Evolutionary conservation across 2,329 filamentous ascomycete genomes (phyloP).

Genomic region (Dothistroma pini): DNA sequence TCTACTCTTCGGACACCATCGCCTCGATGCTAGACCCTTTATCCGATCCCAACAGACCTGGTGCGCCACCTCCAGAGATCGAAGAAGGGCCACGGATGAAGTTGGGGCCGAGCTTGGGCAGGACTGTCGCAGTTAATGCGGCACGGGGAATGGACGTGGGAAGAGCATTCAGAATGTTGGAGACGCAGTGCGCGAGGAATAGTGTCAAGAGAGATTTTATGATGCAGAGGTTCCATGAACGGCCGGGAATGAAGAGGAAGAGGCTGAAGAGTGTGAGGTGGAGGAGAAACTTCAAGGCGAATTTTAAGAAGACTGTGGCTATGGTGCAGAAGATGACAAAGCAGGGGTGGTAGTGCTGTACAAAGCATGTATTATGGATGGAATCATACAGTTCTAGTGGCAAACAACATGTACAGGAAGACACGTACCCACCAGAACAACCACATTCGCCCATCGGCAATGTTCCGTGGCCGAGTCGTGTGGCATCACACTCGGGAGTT

Average conservation of each 20-base stretch:
- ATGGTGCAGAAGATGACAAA: constrained; percentile 67
- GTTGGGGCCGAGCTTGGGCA: constrained; percentile 40
- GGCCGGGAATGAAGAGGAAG: constrained; percentile 73
- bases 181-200: constrained; percentile 51
- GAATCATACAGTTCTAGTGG: too few species aligned
- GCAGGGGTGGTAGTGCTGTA: constrained; percentile 67
- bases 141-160: constrained; percentile 44
- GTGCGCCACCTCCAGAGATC: constrained; percentile 1
- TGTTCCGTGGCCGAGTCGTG: too few species aligned
- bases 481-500: too few species aligned
- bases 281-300: constrained; percentile 63
- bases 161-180: constrained; percentile 46
- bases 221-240: constrained; percentile 68
- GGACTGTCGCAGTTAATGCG: constrained; percentile 38
- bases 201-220: constrained; percentile 54
- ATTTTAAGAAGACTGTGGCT: constrained; percentile 61
- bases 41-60: not conserved
- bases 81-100: constrained; percentile 26
- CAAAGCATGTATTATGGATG: too few species aligned
- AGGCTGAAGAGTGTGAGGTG: constrained; percentile 66
- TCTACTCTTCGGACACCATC: not conserved
- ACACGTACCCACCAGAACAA: too few species aligned
- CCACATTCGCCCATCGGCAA: too few species aligned
- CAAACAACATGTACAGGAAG: too few species aligned
- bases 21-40: not conserved